Conservation (phyloP, 257 asterid species). For the Anisodus acutangulus region DNA sequence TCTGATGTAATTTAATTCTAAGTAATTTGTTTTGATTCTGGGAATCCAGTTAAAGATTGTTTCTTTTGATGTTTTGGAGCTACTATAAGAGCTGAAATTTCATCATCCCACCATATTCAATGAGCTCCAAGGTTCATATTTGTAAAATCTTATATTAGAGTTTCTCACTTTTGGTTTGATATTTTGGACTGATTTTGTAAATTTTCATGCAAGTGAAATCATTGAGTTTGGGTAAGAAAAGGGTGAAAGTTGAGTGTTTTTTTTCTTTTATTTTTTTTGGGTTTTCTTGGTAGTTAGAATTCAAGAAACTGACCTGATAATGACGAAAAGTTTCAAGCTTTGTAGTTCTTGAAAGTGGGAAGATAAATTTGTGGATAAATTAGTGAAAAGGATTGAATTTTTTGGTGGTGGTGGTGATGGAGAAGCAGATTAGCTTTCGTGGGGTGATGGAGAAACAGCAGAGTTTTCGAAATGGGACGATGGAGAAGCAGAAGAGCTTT, state of each 20-base stretch:
- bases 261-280: not conserved
- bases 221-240: not conserved
- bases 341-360: slow-evolving; percentile 30
- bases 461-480: slow-evolving; percentile 58
- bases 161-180: slow-evolving; percentile 23
- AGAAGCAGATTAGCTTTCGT: slow-evolving; percentile 64
- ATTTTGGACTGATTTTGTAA: slow-evolving; percentile 10
- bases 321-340: slow-evolving; percentile 37
- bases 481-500: slow-evolving; percentile 92
- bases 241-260: not conserved
- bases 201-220: not conserved
- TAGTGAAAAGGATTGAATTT: slow-evolving; percentile 27
- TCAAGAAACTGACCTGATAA: slow-evolving; percentile 30
- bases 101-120: too few relatives aligned
- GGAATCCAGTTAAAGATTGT: slow-evolving; percentile 25
- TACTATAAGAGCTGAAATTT: too few relatives aligned
- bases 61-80: too few relatives aligned
- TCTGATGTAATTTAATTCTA: slow-evolving; percentile 31
- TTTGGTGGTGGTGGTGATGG: slow-evolving; percentile 43
- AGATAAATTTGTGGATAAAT: slow-evolving; percentile 24
- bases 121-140: not conserved
- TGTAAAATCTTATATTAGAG: slow-evolving; percentile 4
- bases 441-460: slow-evolving; percentile 69
- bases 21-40: slow-evolving; percentile 27
- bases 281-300: not conserved